phyloP scores from a whole-genome alignment of 2,329 filamentous ascomycete genomes.

The Penicillium sp. region DNA sequence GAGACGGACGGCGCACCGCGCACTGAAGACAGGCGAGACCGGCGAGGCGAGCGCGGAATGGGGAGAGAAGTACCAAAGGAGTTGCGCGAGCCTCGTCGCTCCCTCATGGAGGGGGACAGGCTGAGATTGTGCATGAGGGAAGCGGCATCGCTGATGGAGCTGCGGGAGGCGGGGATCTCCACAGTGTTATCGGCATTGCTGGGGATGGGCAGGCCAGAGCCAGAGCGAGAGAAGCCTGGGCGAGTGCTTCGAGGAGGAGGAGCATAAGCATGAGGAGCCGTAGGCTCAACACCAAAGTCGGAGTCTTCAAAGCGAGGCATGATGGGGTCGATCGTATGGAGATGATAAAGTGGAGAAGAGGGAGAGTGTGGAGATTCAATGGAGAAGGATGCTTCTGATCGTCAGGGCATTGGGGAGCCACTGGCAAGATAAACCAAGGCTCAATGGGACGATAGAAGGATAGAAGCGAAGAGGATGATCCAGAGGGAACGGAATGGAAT shows the following conservation, averaged over 20 bases:
- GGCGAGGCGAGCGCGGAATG: conserved; percentile 73
- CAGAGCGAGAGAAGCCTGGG: conserved; percentile 36
- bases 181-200: conserved; percentile 60
- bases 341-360: conserved; percentile 16
- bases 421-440: conserved; percentile 16
- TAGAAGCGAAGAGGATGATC: conserved; percentile 6
- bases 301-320: conserved; percentile 68
- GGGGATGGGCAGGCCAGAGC: conserved; percentile 49
- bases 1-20: conserved; percentile 57
- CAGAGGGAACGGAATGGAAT: conserved; percentile 5
- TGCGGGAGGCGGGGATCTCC: conserved; percentile 72
- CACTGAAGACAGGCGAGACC: conserved; percentile 69
- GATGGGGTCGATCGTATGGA: conserved; percentile 39
- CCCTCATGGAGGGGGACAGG: conserved; percentile 69
- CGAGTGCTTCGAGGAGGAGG: conserved; percentile 27
- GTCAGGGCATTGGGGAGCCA: conserved; percentile 15
- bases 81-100: conserved; percentile 73
- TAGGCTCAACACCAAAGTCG: conserved; percentile 56
- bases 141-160: conserved; percentile 70
- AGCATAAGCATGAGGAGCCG: conserved; percentile 7
- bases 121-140: conserved; percentile 77
- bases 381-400: conserved; percentile 19
- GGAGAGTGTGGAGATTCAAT: conserved; percentile 8
- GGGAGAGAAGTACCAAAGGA: conserved; percentile 76
- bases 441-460: conserved; percentile 16